Conservation (phyloP, 225 moss, liverwort and hornwort genomes). For the Thuidium tamariscinum region DNA sequence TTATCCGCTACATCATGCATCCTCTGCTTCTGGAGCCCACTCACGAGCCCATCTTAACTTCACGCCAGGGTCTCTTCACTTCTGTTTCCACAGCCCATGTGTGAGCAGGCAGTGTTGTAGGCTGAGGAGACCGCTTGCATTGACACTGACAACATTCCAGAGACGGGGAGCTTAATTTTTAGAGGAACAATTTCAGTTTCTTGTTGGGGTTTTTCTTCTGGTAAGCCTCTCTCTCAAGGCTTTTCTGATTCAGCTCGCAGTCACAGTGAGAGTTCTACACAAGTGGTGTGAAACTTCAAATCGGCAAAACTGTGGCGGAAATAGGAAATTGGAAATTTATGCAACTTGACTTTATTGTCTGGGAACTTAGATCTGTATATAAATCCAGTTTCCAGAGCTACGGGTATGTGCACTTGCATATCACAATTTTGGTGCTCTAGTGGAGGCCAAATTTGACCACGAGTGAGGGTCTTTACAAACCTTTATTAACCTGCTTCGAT, state of each 20-base stretch:
- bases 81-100: not conserved
- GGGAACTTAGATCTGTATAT: not conserved
- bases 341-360: no score
- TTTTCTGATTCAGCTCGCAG: not conserved
- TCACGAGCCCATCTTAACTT: no score
- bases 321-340: not conserved
- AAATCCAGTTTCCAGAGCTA: not conserved
- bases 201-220: not conserved
- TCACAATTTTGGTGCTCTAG: not conserved
- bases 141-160: not conserved
- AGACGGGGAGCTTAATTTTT: not conserved
- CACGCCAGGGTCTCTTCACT: not conserved
- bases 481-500: not conserved
- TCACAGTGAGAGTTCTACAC: not conserved
- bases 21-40: not conserved
- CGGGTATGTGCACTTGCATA: not conserved
- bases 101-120: not conserved
- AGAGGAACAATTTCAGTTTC: not conserved
- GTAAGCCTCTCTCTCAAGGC: not conserved
- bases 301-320: not conserved
- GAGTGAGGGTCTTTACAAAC: not conserved
- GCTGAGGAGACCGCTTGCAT: not conserved
- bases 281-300: not conserved
- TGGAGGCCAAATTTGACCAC: not conserved
- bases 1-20: not conserved